phyloP scores from a whole-genome alignment of 257 asterid genomes.

The Capsicum pubescens region DNA sequence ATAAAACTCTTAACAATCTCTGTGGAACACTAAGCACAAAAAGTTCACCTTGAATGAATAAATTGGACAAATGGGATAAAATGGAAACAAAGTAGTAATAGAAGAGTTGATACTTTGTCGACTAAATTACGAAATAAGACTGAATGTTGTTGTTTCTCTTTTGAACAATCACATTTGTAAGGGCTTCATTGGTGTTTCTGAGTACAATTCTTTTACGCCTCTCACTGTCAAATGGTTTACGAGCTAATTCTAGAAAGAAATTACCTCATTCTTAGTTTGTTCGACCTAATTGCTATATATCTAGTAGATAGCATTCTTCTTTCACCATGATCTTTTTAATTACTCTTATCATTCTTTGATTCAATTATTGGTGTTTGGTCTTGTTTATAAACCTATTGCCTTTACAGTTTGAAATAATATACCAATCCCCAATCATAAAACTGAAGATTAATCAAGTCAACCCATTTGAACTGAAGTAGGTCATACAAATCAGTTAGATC shows the following conservation, averaged over 20 bases:
- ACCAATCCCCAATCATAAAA: not conserved
- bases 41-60: not conserved
- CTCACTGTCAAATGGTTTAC: not conserved
- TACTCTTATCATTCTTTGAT: conserved; percentile 6
- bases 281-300: conserved; percentile 11
- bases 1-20: not conserved
- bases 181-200: not conserved
- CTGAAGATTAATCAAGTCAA: not conserved
- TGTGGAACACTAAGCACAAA: not conserved
- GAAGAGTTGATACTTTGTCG: not conserved
- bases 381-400: conserved; percentile 17
- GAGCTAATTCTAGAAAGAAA: not conserved
- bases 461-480: conserved; percentile 14
- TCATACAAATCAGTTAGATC: not conserved
- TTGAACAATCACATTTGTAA: not conserved
- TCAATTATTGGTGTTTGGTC: conserved; percentile 1
- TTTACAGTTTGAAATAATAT: not conserved
- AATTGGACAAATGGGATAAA: not conserved
- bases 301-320: not conserved
- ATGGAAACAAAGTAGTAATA: not conserved
- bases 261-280: conserved; percentile 17
- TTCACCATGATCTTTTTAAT: conserved; percentile 17
- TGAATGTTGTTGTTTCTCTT: conserved; percentile 1
- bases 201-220: not conserved
- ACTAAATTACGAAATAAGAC: not conserved